Evolutionary conservation across 2,329 filamentous ascomycete genomes (phyloP).

Genomic region (Pestalotiopsis sp.): DNA sequence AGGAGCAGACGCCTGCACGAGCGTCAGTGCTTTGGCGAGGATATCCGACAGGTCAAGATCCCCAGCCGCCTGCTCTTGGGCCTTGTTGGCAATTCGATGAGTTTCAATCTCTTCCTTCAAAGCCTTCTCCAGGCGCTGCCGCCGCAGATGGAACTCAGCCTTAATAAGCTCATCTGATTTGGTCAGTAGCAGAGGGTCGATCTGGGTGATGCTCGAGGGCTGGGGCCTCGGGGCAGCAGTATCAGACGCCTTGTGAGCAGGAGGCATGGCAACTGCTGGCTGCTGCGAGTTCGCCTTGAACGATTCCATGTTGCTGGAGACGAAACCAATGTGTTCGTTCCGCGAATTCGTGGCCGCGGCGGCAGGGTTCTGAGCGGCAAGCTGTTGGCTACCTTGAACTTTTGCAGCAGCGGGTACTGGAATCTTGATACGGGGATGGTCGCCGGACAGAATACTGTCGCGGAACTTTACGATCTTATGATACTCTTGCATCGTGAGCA

Average conservation of each 20-base stretch:
- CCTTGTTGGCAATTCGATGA: slow-evolving; percentile 46
- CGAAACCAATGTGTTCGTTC: slow-evolving; percentile 23
- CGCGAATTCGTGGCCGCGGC: background rate
- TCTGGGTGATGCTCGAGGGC: slow-evolving; percentile 62
- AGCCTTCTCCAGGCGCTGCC: slow-evolving; percentile 77
- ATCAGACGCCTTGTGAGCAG: slow-evolving; percentile 21
- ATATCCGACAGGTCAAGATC: slow-evolving; percentile 76
- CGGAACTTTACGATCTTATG: slow-evolving; percentile 80
- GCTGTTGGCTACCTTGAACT: slow-evolving; percentile 17
- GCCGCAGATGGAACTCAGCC: slow-evolving; percentile 79
- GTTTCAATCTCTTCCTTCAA: slow-evolving; percentile 79
- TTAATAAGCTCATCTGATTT: slow-evolving; percentile 85
- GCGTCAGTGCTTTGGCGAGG: slow-evolving; percentile 68
- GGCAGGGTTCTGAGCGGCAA: slow-evolving; percentile 18
- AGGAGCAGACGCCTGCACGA: slow-evolving; percentile 71
- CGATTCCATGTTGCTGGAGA: slow-evolving; percentile 34
- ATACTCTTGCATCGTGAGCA: slow-evolving; percentile 69
- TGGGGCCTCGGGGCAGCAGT: slow-evolving; percentile 40
- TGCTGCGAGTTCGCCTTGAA: slow-evolving; percentile 40
- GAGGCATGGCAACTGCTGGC: slow-evolving; percentile 28
- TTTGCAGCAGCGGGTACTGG: slow-evolving; percentile 38
- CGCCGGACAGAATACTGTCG: slow-evolving; percentile 79
- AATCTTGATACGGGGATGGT: slow-evolving; percentile 65
- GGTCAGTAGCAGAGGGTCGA: slow-evolving; percentile 81
- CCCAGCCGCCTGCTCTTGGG: slow-evolving; percentile 51